Evolutionary conservation across 306 rosid species (phyloP), one percentile per base, ranked within the genome.

Genomic region (Malus fusca): DNA sequence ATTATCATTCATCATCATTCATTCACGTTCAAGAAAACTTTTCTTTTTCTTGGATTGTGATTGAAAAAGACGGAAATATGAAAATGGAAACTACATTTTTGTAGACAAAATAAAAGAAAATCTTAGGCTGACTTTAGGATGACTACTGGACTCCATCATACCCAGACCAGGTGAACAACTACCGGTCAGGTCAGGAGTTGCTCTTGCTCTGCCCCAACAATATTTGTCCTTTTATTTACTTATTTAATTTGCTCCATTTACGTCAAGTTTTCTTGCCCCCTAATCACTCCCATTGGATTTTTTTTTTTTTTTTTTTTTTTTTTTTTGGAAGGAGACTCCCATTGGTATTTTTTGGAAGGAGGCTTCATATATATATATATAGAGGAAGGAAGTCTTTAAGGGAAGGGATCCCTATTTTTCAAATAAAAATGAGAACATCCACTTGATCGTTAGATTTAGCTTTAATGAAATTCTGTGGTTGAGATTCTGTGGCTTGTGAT

Each of bases 21-120:
- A 62, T 28, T 33, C 23, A 58, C 18, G 44, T 60, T 40, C 26
- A 59, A 73, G 77, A 68, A 73, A 73, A 59, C 11, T 8, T 73
- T 42, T 17, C 19, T 17, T 4, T 13, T 68, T 22, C 19, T 25
- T 17, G 55, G 64, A 66, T 66, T 67, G n/a, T n/a, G 74, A 66
- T 46, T 58, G 78, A 66, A 66, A 79, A 58, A 21, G 78, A 79
- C 69, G 23, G 25, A 11, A 53, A 56, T 44, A 22, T 28, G 21
- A 46, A 33, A 6, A 53, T 14, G 65, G 59, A 70, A 26, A 14
- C 22, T 51, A 8, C 3, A 21, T 11, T 22, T 26, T 66, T 37
- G 11, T 61, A 55, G n/a, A 71, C n/a, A 72, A 55, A 62, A 61
- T 59, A 43, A 60, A 72, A 63, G 73, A 78, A 43, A 71, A 63